Conservation (phyloP, 495 filamentous ascomycete genomes). For the Aspergillus coremiiformis region DNA sequence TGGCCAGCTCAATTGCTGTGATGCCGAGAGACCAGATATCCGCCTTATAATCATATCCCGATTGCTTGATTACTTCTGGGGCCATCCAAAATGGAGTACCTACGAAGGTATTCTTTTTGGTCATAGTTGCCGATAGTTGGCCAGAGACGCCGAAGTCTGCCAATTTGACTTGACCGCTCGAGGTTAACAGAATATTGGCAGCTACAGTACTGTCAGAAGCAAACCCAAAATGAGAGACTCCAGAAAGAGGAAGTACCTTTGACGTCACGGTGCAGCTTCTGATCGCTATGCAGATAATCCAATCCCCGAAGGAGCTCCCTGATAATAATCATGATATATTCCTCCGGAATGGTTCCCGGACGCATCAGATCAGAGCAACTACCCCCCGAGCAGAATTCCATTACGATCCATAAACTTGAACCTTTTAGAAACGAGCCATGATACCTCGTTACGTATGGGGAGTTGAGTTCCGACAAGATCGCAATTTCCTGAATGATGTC, state of each 20-base stretch:
- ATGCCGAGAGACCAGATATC: constrained; percentile 99
- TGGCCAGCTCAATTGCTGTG: constrained; percentile 86
- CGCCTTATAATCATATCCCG: constrained; percentile 96
- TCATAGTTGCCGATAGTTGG: constrained; percentile 98
- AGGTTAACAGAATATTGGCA: constrained; percentile 79
- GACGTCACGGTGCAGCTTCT: constrained; percentile 94
- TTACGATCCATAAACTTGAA: constrained; percentile 94
- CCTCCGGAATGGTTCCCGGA: constrained; percentile 83
- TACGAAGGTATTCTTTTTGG: constrained; percentile 98
- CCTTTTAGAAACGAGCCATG: constrained; percentile 93
- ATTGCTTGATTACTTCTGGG: constrained; percentile 96
- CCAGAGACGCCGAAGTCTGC: constrained; percentile 97
- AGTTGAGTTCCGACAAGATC: constrained; percentile 88
- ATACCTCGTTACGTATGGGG: constrained; percentile 93
- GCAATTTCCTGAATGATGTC: constrained; percentile 98
- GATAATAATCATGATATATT: constrained; percentile 91
- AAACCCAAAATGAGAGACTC: background rate
- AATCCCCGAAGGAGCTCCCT: constrained; percentile 82
- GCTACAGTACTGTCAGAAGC: constrained; percentile 43
- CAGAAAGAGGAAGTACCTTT: constrained; percentile 59
- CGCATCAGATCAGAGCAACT: constrained; percentile 89
- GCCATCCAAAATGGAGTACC: constrained; percentile 99
- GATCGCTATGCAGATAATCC: constrained; percentile 88
- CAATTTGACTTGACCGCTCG: constrained; percentile 91
- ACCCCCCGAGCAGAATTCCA: constrained; percentile 91